Conservation (phyloP, 495 filamentous ascomycete species). For the Baudoinia panamericana region DNA sequence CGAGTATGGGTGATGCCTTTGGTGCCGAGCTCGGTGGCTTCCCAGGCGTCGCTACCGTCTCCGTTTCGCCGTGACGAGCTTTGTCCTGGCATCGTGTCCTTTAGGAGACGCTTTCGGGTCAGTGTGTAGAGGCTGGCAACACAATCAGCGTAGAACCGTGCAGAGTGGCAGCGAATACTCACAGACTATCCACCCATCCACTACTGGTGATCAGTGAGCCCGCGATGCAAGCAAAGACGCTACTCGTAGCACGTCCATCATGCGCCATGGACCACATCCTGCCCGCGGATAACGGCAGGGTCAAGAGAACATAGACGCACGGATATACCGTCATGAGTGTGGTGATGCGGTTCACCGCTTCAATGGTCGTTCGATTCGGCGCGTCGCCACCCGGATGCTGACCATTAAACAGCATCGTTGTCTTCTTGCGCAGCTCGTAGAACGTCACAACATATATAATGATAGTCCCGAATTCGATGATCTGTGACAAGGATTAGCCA, state of each 20-base stretch:
- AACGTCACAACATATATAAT: conserved; percentile 19
- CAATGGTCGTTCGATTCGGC: conserved; percentile 4
- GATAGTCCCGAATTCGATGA: conserved; percentile 18
- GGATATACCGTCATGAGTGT: conserved; percentile 20
- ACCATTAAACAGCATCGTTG: conserved; percentile 11
- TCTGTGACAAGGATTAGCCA: neutral
- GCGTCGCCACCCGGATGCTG: neutral
- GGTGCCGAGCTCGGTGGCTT: conserved; percentile 13
- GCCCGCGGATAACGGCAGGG: conserved; percentile 17
- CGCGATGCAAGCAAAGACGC: conserved; percentile 9
- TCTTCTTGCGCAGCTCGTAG: conserved; percentile 16
- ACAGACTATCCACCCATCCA: conserved; percentile 21
- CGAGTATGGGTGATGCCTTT: conserved; percentile 20
- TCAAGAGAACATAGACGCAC: conserved; percentile 18
- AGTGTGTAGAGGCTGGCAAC: conserved; percentile 24
- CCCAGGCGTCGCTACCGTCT: conserved; percentile 6
- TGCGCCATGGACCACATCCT: conserved; percentile 18
- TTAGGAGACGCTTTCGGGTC: conserved; percentile 16
- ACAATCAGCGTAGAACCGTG: too few relatives aligned
- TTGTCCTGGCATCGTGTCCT: conserved; percentile 19
- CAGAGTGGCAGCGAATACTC: too few relatives aligned
- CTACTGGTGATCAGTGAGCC: conserved; percentile 18
- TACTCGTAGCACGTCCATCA: conserved; percentile 2
- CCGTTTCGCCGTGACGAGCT: neutral
- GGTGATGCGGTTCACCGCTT: conserved; percentile 15